Conservation (phyloP, 805 yeast genomes). For the Pichia kluyveri region DNA sequence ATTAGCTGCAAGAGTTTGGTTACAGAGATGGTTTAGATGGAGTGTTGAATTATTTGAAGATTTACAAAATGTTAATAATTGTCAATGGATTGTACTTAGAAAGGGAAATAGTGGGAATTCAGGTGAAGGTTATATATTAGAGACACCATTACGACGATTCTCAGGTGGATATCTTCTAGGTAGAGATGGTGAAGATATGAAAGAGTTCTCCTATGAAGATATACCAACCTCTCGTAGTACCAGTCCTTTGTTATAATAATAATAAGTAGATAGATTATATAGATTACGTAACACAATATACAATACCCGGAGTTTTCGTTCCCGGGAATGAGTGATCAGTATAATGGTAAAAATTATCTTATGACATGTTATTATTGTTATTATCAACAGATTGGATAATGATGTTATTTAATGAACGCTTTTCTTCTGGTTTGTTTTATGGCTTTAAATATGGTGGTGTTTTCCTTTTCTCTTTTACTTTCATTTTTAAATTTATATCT, state of each 20-base stretch:
- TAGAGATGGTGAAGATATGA: not conserved
- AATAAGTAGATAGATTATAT: too few species aligned
- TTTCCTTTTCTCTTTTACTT: not conserved
- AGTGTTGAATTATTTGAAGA: constrained; percentile 81
- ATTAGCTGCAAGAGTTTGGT: constrained; percentile 84
- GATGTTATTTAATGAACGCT: too few species aligned
- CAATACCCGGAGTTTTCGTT: not conserved
- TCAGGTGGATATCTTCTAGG: not conserved
- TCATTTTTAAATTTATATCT: not conserved
- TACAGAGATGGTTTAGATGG: constrained; percentile 95
- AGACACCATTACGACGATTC: constrained; percentile 5
- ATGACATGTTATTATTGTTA: too few species aligned
- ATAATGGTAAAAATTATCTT: too few species aligned
- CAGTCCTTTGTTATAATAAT: too few species aligned
- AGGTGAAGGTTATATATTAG: constrained; percentile 18
- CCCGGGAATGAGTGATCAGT: not conserved
- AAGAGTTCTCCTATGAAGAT: not conserved
- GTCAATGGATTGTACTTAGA: constrained; percentile 46
- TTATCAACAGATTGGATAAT: too few species aligned
- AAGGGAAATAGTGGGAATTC: not conserved
- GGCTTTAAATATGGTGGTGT: too few species aligned
- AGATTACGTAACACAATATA: too few species aligned
- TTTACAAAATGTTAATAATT: constrained; percentile 75
- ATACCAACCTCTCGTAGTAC: not conserved
- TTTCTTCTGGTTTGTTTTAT: too few species aligned